phyloP scores from a whole-genome alignment of 768 basidiomycete genomes.

The Dacryopinax spathularia region DNA sequence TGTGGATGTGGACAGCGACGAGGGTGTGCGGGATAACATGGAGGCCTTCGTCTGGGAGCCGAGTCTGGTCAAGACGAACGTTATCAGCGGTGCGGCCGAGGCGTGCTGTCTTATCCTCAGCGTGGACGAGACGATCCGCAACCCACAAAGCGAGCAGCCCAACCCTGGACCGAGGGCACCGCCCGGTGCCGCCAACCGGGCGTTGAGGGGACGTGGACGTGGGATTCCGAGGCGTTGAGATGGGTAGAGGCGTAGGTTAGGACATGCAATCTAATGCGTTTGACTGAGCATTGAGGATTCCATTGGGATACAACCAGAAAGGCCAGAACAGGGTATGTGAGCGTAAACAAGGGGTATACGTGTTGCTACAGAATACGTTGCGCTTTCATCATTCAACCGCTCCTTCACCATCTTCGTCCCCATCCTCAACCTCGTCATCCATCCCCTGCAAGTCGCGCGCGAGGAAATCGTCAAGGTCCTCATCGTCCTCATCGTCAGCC shows the following conservation, averaged over 20 bases:
- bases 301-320: neutral
- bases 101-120: conserved; percentile 91
- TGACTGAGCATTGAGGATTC: neutral
- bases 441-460: neutral
- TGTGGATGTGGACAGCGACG: conserved; percentile 80
- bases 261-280: neutral
- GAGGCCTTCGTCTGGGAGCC: conserved; percentile 99
- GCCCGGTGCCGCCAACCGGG: conserved; percentile 78
- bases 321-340: neutral
- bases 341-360: neutral
- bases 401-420: conserved; percentile 11
- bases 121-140: conserved; percentile 93
- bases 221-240: conserved; percentile 31
- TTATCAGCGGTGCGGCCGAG: conserved; percentile 87
- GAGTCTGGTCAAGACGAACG: conserved; percentile 85
- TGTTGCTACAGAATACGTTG: neutral
- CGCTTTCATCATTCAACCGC: neutral
- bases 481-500: conserved; percentile 19
- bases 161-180: conserved; percentile 79
- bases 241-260: neutral
- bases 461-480: conserved; percentile 5
- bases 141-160: conserved; percentile 85
- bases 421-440: neutral
- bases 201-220: conserved; percentile 72
- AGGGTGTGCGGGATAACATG: conserved; percentile 90